A percentile compares a stretch with the other conserved stretches of the same genome.
Evolutionary conservation across 2,329 filamentous ascomycete genomes (phyloP).

Genomic region (Cephalotrichum gorgonifer): DNA sequence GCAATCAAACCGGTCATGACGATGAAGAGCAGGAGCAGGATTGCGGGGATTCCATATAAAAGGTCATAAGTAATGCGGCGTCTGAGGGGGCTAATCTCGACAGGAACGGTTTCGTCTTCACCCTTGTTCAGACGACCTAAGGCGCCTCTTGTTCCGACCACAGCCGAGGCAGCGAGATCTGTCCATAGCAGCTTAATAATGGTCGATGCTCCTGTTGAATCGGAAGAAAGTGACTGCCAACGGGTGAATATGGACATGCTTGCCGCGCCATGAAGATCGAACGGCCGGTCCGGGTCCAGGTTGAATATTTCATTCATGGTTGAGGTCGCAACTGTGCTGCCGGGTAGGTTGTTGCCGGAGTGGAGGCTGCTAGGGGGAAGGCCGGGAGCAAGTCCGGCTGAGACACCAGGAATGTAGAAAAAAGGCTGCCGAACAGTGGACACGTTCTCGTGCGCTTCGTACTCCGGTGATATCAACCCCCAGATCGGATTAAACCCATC

Average conservation of each 20-base stretch:
- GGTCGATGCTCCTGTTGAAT: slow-evolving; percentile 14
- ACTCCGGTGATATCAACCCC: slow-evolving; percentile 11
- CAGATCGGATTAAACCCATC: slow-evolving; percentile 12
- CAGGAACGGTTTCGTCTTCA: slow-evolving; percentile 2
- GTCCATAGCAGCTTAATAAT: slow-evolving; percentile 35
- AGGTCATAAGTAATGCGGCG: slow-evolving; percentile 11
- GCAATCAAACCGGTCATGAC: slow-evolving; percentile 3
- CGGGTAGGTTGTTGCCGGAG: slow-evolving; percentile 19
- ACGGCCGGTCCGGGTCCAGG: slow-evolving; percentile 5
- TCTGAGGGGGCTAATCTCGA: slow-evolving; percentile 9
- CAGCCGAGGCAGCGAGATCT: slow-evolving; percentile 19
- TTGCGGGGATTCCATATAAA: slow-evolving; percentile 11
- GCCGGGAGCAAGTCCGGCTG: too few species aligned
- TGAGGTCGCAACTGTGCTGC: slow-evolving; percentile 17
- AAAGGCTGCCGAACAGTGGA: background rate
- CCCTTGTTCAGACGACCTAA: slow-evolving; percentile 10
- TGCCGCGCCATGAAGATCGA: slow-evolving; percentile 5
- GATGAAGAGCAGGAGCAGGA: slow-evolving; percentile 7
- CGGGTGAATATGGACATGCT: slow-evolving; percentile 26
- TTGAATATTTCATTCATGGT: slow-evolving; percentile 13
- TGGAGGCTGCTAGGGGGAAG: too few species aligned
- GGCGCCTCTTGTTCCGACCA: slow-evolving; percentile 12
- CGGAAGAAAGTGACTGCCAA: slow-evolving; percentile 25
- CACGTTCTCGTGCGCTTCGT: slow-evolving; percentile 9
- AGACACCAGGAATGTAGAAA: background rate